Evolutionary conservation across 805 yeast species (phyloP).

Genomic region (Wickerhamiella sorbophila): DNA sequence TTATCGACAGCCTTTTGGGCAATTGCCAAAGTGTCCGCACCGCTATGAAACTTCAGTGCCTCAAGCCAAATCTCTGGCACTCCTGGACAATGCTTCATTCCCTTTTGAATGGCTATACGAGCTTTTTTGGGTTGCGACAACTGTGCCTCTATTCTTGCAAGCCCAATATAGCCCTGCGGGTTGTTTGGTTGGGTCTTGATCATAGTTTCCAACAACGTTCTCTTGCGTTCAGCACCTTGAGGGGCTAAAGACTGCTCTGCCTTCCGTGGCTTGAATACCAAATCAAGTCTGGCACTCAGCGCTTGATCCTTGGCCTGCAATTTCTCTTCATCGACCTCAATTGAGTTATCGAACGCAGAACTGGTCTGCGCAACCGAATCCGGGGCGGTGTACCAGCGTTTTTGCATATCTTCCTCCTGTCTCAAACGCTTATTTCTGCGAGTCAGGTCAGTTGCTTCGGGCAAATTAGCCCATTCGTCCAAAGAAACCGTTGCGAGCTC

Average conservation of each 20-base stretch:
- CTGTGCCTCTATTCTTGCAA: slow-evolving; percentile 63
- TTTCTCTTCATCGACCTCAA: slow-evolving; percentile 18
- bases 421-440: slow-evolving; percentile 61
- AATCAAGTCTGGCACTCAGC: slow-evolving; percentile 20
- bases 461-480: slow-evolving; percentile 69
- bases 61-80: slow-evolving; percentile 76
- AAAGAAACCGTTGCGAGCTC: slow-evolving; percentile 42
- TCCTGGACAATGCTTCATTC: slow-evolving; percentile 52
- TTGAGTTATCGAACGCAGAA: neutral
- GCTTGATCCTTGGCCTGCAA: slow-evolving; percentile 20
- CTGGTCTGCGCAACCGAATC: slow-evolving; percentile 40
- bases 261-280: slow-evolving; percentile 9
- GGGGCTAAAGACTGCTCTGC: slow-evolving; percentile 1
- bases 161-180: slow-evolving; percentile 73
- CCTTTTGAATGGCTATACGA: slow-evolving; percentile 48
- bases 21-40: slow-evolving; percentile 39
- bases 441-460: slow-evolving; percentile 83
- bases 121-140: slow-evolving; percentile 46
- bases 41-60: slow-evolving; percentile 45
- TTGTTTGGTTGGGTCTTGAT: slow-evolving; percentile 59
- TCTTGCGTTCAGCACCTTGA: slow-evolving; percentile 36
- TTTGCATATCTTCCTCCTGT: slow-evolving; percentile 42
- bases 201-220: slow-evolving; percentile 48
- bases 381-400: slow-evolving; percentile 70
- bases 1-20: slow-evolving; percentile 50